Base-by-base conservation (phyloP, 371 early-diverging fungal species). In the Haplosporangium sp. region DNA sequence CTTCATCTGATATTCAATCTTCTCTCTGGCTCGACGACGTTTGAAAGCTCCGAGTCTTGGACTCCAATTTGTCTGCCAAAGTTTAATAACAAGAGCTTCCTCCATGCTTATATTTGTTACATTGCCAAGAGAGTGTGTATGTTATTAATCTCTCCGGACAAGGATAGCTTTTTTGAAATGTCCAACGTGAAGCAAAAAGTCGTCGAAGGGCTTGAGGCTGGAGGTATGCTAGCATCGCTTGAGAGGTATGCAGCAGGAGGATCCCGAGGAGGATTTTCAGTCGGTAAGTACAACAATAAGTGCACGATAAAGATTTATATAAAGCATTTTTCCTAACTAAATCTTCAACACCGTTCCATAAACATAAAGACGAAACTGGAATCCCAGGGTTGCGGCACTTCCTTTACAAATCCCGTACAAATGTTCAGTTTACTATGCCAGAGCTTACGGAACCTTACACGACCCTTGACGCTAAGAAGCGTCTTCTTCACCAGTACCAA, bases 61-160 rank as follows among this genome's bases (percentile, higher is more conserved):
- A 94, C 93, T 2, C 98, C 98, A 17, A 87, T 98, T n/a, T 98
- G 98, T 74, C 88, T 97, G 27, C 98, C 98, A 38, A 92, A 90
- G 63, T 95, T 96, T 84, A 96, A 97, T 83, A 87, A 90, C 61
- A 88, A 90, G 74, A 96, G 94, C 2, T 97, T 96, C 76, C 83
- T 98, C 42, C 93, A 97, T 76, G 94, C 94, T 0, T 96, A 97
- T 70, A 91, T 97, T 6, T 92, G 90, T 73, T 95, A 93, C 74
- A 86, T 97, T 37, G 88, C 90, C 20, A 77, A 87, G 5, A 90
- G 92, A 6, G 79, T 93, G 6, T 93, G 92, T 42, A 81, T 97
- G 38, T 86, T 95, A 0, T 85, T 95, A 67, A 89, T 96, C 19
- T 92, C 94, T 38, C 91, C 93, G 0, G 92, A 93, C 63, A 92